Base-by-base conservation (phyloP, 2,329 filamentous ascomycete genomes). In the Diaporthe caulivora region DNA sequence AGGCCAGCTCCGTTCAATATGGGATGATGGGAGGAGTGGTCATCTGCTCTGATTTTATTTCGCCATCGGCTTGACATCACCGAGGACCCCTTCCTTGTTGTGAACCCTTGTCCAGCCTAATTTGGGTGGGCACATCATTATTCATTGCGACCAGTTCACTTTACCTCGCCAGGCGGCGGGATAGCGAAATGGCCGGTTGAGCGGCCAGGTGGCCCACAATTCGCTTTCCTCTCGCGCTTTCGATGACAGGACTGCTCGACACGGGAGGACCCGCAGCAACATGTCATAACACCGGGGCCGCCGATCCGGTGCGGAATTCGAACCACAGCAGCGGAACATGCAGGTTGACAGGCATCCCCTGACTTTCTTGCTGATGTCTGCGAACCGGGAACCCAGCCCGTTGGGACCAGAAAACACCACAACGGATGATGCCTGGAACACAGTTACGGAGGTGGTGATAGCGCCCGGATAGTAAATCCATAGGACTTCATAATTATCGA, bases 141-240 rank as follows among this genome's bases (percentile, higher is more conserved):
- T 67, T 40, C 47, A 67, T 53, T 26, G 7, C 13, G 51, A 21
- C 42, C 21, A 26, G 21, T 11, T 51, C 5, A 7, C 18, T 40
- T 37, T 18, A 13, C 42, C 62, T 65, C 62, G 60, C 44, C 60
- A 65, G 42, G 26, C 42, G 60, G 58, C 18, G 26, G 58, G 42
- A 64, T 64, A 64, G 42, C 60, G 60, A 65, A 51, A n/a, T 31
- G 60, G 29, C 60, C 60, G 60, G 42, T 37, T 64, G 42, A 34
- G 60, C 42, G 42, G 60, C 60, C 42, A 49, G 18, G 9, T 24
- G 42, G 8, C n/a, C 60, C 60, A 49, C 60, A 65, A 65, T 65
- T 65, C 60, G 60, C 42, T 11, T n/a, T 37, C 49, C 42, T 24
- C 60, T 65, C 60, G 60, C 60, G 49, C 60, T 65, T 65, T 65